These are phyloP conservation scores for Vitis cinerea DNA, from an alignment of 164 flowering plant genomes.

Conservation along the genomic window DNA sequence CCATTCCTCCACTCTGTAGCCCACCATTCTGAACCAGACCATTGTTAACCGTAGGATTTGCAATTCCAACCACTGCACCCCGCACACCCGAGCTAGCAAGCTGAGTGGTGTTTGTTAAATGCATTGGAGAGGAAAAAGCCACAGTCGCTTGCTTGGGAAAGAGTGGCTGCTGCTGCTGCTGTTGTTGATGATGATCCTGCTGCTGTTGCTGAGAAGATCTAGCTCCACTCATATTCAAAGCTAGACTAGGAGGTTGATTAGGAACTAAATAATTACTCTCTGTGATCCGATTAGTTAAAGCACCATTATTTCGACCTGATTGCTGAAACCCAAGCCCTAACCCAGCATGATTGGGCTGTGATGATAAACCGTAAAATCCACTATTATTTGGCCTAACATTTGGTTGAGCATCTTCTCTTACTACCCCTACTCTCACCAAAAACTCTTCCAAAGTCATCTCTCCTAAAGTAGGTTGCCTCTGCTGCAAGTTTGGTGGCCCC, in stretches of 20 bases:
- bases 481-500: slow-evolving; percentile 31
- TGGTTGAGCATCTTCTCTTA: slow-evolving; percentile 46
- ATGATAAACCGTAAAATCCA: slow-evolving; percentile 33
- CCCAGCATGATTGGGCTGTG: slow-evolving; percentile 14
- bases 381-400: slow-evolving; percentile 18
- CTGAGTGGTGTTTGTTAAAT: slow-evolving; percentile 21
- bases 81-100: slow-evolving; percentile 23
- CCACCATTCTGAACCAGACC: slow-evolving; percentile 23
- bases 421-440: slow-evolving; percentile 58
- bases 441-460: slow-evolving; percentile 72
- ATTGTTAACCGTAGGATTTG: slow-evolving; percentile 21
- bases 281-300: slow-evolving; percentile 6
- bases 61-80: slow-evolving; percentile 22
- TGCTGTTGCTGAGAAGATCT: slow-evolving; percentile 24
- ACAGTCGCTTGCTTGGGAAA: slow-evolving; percentile 44
- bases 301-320: slow-evolving; percentile 14
- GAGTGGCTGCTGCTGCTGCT: slow-evolving; percentile 37
- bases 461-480: slow-evolving; percentile 53
- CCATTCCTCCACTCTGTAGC: slow-evolving; percentile 20
- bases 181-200: slow-evolving; percentile 24
- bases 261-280: slow-evolving; percentile 12
- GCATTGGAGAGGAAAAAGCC: slow-evolving; percentile 37
- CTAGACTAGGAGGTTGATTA: slow-evolving; percentile 20
- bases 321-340: slow-evolving; percentile 39
- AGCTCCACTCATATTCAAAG: slow-evolving; percentile 20